Evolutionary conservation across 805 yeast genomes (phyloP), one percentile per base, ranked within the genome.

Genomic region (Metschnikowia cubensis): DNA sequence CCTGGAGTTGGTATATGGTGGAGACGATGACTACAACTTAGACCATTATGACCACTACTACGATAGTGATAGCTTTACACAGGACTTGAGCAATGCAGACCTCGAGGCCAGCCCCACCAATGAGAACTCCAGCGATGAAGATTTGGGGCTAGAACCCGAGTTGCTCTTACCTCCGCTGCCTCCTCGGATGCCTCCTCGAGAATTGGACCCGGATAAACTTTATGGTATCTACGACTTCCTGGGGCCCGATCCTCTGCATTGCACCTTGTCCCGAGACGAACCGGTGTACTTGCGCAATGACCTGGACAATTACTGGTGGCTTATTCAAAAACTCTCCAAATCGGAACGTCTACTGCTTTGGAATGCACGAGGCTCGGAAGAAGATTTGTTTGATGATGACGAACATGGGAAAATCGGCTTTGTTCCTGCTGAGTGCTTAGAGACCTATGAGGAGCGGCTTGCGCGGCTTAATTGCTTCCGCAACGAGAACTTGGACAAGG

Each of bases 241-340:
- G 46, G 98, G 97, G 1, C 96, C 96, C 4, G 97, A 90, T 62
- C 90, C 92, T 4, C 89, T 94, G 42, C 99, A 92, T 68, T 86
- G 96, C 57, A 82, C 85, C 50, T 75, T 92, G 10, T 65, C 71
- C 18, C 82, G 89, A 56, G 91, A 92, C 61, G 96, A 89, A 59
- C 84, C 95, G 1, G 92, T 95, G 55, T 73, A 80, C 40, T 70
- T 94, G 17, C 70, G 94, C 34, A 90, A 89, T 62, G 99, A 94
- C 62, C 84, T 87, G 44, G 97, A 94, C 68, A 80, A 88, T 53
- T 94, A 94, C 69, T 94, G 99, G 99, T 94, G 99, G 98, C 73
- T 92, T 10, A 92, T 94, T 29, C 66, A 72, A 29, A 76, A 79
- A 50, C 50, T 71, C 42, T 62, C 66, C 13, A 71, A 69, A 52